Percentiles rank a stretch among this genome's conserved stretches.
Conservation (phyloP, 306 rosid species). For the Lotus japonicus region DNA sequence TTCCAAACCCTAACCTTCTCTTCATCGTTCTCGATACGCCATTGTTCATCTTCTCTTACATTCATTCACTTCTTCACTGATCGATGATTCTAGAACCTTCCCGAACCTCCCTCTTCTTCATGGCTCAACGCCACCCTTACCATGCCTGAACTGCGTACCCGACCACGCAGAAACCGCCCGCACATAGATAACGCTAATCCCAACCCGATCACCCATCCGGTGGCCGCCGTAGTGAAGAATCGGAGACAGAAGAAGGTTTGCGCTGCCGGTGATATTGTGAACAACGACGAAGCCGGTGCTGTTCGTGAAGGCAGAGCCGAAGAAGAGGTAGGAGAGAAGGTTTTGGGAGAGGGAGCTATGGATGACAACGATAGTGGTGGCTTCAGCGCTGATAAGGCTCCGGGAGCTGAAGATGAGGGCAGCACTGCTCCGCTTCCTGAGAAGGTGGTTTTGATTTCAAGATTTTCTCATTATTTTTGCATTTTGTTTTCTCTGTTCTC, state of each 20-base stretch:
- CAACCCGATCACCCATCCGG: conserved; percentile 23
- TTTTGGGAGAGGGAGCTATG: conserved; percentile 45
- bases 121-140: conserved; percentile 36
- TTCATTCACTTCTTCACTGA: neutral
- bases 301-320: neutral
- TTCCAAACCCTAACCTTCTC: conserved; percentile 25
- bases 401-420: conserved; percentile 66
- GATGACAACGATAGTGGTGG: conserved; percentile 79
- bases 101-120: conserved; percentile 32
- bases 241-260: conserved; percentile 28
- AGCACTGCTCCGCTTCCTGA: conserved; percentile 72
- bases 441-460: conserved; percentile 44
- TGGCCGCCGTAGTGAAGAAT: conserved; percentile 15
- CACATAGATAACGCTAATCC: conserved; percentile 17
- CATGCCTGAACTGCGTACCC: conserved; percentile 53
- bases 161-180: conserved; percentile 29
- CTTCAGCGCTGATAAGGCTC: conserved; percentile 62
- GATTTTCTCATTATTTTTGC: neutral
- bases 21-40: neutral
- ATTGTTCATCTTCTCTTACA: neutral
- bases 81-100: conserved; percentile 37
- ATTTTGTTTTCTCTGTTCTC: neutral
- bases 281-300: neutral
- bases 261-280: conserved; percentile 23
- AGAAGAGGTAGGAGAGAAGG: conserved; percentile 16